Base-by-base conservation (phyloP, 176 grass and related monocot genomes). In the Olyra latifolia region DNA sequence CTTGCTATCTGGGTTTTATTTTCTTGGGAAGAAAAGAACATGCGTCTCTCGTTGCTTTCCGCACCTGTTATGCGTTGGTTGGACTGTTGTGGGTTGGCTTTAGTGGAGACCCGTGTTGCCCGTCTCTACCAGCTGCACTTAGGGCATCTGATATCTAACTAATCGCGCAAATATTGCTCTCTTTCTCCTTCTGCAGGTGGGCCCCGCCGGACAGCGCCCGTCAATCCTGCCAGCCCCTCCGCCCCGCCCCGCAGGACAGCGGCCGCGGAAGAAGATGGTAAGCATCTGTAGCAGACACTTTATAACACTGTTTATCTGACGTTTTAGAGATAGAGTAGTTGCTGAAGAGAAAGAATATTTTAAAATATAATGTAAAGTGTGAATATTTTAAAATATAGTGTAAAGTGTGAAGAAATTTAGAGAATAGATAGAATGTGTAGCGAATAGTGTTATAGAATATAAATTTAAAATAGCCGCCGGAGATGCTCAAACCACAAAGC, bases 241-340 rank as follows among this genome's bases (percentile, higher is more conserved):
- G 4, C 52, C 85, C 14, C 22, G 85, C 6, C 54, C 77, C 1
- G 73, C 78, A 4, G 85, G 85, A 32, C 85, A 80, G 85, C 85
- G 72, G 13, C 25, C 89, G 15, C 68, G 85, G 63, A 91, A 91
- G 71, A 91, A 91, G 41, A 88, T 91, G 85, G 89, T 91, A n/a
- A n/a, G n/a, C n/a, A n/a, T n/a, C n/a, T n/a, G n/a, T n/a, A n/a
- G n/a, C n/a, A n/a, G n/a, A n/a, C n/a, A n/a, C n/a, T n/a, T n/a
- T n/a, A n/a, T n/a, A n/a, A n/a, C n/a, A n/a, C n/a, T n/a, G n/a
- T n/a, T n/a, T n/a, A n/a, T n/a, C n/a, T n/a, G n/a, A n/a, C n/a
- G n/a, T n/a, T n/a, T n/a, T n/a, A n/a, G n/a, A n/a, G n/a, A n/a
- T n/a, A n/a, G n/a, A n/a, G n/a, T n/a, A n/a, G n/a, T n/a, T n/a